phyloP scores from a whole-genome alignment of 176 grass and related monocot genomes.

The Alopecurus myosuroides region DNA sequence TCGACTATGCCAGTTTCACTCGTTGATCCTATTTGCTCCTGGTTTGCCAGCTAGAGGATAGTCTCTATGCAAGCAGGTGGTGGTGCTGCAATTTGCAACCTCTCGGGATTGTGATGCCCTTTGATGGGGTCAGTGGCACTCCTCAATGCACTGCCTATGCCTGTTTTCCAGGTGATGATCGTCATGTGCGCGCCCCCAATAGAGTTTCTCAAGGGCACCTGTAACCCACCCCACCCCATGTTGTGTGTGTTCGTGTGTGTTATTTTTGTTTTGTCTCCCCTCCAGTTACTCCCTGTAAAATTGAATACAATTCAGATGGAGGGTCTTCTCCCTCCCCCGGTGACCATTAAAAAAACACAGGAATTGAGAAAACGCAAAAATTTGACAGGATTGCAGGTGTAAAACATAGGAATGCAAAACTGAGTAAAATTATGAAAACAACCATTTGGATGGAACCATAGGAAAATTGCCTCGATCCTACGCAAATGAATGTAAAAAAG shows the following conservation, averaged over 20 bases:
- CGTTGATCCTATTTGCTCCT: background rate
- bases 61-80: background rate
- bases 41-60: background rate
- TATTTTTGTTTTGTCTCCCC: background rate
- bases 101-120: background rate
- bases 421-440: no score
- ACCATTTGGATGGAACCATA: no score
- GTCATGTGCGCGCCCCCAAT: background rate
- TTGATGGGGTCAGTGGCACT: background rate
- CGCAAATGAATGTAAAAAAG: no score
- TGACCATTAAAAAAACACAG: no score
- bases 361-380: no score
- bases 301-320: no score
- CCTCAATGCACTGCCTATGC: background rate
- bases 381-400: no score
- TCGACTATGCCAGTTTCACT: background rate
- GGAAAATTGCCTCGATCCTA: no score
- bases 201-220: background rate
- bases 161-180: background rate
- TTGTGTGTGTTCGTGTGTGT: background rate
- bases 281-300: background rate
- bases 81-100: background rate
- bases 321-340: no score
- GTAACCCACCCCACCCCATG: background rate
- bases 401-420: no score